A percentile compares a stretch with the other conserved stretches of the same genome.
These are phyloP conservation scores for Solanum clarkiae DNA, from an alignment of 257 asterid genomes.

Conservation along the genomic window DNA sequence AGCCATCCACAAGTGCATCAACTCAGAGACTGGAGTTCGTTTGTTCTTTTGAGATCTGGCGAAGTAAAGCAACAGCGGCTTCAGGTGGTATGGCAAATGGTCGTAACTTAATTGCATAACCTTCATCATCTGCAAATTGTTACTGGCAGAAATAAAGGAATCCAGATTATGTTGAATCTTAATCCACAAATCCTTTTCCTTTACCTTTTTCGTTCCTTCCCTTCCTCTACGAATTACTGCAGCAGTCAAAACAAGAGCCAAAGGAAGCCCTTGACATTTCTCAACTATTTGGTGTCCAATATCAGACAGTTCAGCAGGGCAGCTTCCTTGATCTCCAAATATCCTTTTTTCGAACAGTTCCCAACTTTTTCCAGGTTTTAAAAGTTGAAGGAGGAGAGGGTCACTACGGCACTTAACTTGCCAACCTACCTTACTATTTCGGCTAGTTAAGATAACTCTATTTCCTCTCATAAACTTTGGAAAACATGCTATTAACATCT, in stretches of 20 bases:
- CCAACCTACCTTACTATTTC: background rate
- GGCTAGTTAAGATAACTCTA: background rate
- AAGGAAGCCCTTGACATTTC: conserved; percentile 9
- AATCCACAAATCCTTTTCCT: background rate
- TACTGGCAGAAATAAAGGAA: no score
- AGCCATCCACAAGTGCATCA: conserved; percentile 11
- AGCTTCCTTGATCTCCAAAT: background rate
- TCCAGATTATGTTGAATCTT: background rate
- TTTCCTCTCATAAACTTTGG: background rate
- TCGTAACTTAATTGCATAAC: conserved; percentile 15
- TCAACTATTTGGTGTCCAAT: background rate
- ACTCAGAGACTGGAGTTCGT: conserved; percentile 1
- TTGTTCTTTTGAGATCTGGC: background rate
- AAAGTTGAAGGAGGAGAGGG: background rate
- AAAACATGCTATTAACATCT: background rate
- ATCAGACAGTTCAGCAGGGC: background rate
- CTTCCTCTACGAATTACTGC: background rate
- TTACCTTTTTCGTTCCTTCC: background rate
- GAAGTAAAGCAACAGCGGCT: conserved; percentile 24
- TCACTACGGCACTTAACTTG: background rate
- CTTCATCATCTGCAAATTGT: background rate
- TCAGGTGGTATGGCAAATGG: conserved; percentile 13
- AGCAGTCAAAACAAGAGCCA: background rate
- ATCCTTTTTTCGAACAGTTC: background rate
- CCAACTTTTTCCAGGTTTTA: background rate